Evolutionary conservation across 164 flowering plant genomes (phyloP), one percentile per base, ranked within the genome.

Genomic region (Akebia trifoliata): DNA sequence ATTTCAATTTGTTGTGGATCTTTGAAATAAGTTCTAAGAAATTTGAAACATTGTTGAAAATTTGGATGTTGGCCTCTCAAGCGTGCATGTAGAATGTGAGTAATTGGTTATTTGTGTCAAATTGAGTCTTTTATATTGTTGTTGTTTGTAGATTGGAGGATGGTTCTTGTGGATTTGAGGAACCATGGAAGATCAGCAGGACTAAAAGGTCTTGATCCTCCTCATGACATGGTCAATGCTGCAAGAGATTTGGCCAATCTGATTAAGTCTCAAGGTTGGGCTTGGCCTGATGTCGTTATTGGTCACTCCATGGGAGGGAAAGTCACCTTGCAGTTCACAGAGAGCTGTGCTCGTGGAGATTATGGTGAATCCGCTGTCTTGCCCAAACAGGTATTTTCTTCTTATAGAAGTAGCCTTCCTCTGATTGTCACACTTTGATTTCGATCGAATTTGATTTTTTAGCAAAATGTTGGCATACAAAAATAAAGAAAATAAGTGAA

Each of bases 261-360:
- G 71, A 78, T 93, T 9, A 75, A 72, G 35, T 59, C 69, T 21
- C 63, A 72, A 37, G 86, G 85, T 37, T 93, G 95, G 99, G 65
- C 61, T 56, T 93, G 95, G 99, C 99, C 99, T 2, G 92, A 87
- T 74, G 95, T 81, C 61, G 94, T 90, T 46, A 73, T 93, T 0
- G 96, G 99, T 25, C 99, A 93, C 67, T 93, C 99, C 24, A 60
- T 90, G 90, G 97, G 99, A 8, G 99, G 99, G 7, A 93, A 93
- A 71, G 83, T 93, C 39, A 90, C 92, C 0, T 60, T 93, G 62
- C 90, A 87, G 50, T 93, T 69, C 48, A 78, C 74, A 0, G 66
- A 80, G 72, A 85, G 91, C 46, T 84, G 92, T 73, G 77, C 75
- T 59, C 67, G 66, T 47, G 92, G 95, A 8, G 76, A 76, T 46